Evolutionary conservation across 805 yeast species (phyloP).

Genomic region (Saccharomycopsis javanensis): DNA sequence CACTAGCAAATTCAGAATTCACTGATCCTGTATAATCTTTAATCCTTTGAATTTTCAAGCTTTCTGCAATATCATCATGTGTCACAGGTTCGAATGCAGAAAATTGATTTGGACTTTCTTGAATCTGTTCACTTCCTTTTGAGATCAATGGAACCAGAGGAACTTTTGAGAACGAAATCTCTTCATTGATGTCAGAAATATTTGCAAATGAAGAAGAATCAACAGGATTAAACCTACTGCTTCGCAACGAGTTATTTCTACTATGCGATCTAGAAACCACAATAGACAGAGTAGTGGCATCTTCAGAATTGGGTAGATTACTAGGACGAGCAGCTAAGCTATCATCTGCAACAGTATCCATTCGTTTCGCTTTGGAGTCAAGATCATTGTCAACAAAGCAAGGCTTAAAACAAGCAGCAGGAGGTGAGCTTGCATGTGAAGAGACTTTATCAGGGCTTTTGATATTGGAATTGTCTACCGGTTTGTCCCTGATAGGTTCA

Average conservation of each 20-base stretch:
- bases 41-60: slow-evolving; percentile 2
- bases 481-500: not conserved
- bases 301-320: not conserved
- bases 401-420: not conserved
- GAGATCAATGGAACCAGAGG: not conserved
- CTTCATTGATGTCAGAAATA: slow-evolving; percentile 7
- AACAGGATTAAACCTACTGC: slow-evolving; percentile 8
- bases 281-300: not conserved
- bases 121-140: not conserved
- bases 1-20: slow-evolving; percentile 12
- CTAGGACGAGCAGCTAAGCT: not conserved
- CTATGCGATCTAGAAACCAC: slow-evolving; percentile 3
- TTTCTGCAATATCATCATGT: slow-evolving; percentile 16
- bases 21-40: slow-evolving; percentile 9
- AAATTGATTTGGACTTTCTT: not conserved
- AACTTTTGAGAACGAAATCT: slow-evolving; percentile 3
- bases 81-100: slow-evolving; percentile 20
- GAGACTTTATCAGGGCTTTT: too few species aligned
- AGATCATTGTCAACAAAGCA: not conserved
- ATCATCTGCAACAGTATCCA: not conserved
- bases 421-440: too few species aligned
- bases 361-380: not conserved
- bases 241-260: slow-evolving; percentile 5
- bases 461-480: not conserved
- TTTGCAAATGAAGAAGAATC: slow-evolving; percentile 1